Evolutionary conservation across 2,329 filamentous ascomycete species (phyloP), one percentile per base, ranked within the genome.

Genomic region (Pleochaeta shiraiana): DNA sequence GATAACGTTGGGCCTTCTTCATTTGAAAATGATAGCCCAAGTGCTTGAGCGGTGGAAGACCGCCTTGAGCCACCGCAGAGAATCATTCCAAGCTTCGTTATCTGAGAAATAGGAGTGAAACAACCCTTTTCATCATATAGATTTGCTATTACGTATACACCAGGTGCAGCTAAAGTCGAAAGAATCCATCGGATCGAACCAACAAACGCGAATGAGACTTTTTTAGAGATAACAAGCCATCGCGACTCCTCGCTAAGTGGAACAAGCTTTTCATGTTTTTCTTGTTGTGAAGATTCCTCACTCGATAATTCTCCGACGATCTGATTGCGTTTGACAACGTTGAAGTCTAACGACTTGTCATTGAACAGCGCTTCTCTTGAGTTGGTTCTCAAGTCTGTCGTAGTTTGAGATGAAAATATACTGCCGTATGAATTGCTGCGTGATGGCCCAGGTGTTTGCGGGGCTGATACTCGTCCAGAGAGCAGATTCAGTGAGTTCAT

Each of bases 401-500:
- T 66, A 45, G 66, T 64, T 30, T 66, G 64, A 57, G 70, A 68
- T 50, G 68, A 65, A 14, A 72, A 65, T 34, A 71, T 68, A 65
- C 72, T 79, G 69, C 77, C 77, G 70, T 83, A 76, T 31, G 83
- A 85, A 73, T 83, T 84, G 67, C 81, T 81, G 73, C 82, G 79
- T 65, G 82, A 79, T 64, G 81, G 78, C 55, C 74, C 73, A 37
- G 81, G 78, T 70, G 78, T 83, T 66, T 81, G 76, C 64, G 82
- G 75, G 69, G 83, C 81, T 70, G 83, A 84, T 74, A 91, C 88
- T 77, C 87, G 86, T 74, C 88, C 84, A 72, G 90, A 93, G 75
- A 96, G 83, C 75, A 95, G 89, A 78, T 93, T 95, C 79, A 95
- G 80, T 72, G 91, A 95, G 84, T 96, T 96, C 92, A 96, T 96